A percentile compares a stretch with the other conserved stretches of the same genome.
These are phyloP conservation scores for Penicillium desertorum DNA, from an alignment of 495 filamentous ascomycete genomes.

Conservation along the genomic window DNA sequence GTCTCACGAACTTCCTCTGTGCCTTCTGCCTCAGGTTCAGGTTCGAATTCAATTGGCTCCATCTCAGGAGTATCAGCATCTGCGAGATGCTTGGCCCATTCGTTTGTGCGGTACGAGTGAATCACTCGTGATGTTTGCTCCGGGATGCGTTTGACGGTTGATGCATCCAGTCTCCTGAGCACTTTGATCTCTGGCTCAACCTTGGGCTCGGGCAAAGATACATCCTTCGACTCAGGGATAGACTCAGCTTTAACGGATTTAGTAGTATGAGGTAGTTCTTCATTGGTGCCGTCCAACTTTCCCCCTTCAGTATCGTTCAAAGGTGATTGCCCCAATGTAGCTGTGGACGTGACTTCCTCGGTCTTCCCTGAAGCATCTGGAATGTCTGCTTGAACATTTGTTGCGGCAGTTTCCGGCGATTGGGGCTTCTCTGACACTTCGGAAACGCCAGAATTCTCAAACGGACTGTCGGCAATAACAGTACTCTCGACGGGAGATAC, in stretches of 20 bases:
- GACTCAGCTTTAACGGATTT: background rate
- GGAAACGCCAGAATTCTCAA: background rate
- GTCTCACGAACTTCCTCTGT: constrained; percentile 43
- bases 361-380: background rate
- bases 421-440: background rate
- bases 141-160: constrained; percentile 41
- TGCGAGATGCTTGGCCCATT: constrained; percentile 91
- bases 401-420: background rate
- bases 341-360: background rate
- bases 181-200: constrained; percentile 22
- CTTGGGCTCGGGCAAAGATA: background rate
- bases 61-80: constrained; percentile 74
- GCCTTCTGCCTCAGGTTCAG: constrained; percentile 21
- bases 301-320: background rate
- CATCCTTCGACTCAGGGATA: background rate
- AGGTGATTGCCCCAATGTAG: background rate
- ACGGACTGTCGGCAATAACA: background rate
- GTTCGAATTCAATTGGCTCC: constrained; percentile 56
- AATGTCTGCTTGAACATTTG: background rate
- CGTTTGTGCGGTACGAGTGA: constrained; percentile 84
- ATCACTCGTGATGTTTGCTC: constrained; percentile 64
- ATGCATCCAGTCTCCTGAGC: constrained; percentile 33
- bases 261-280: background rate
- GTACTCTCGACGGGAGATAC: background rate
- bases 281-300: background rate